These are phyloP conservation scores for Phytophthora kernoviae DNA, from an alignment of 352 stramenopile genomes.

Conservation along the genomic window DNA sequence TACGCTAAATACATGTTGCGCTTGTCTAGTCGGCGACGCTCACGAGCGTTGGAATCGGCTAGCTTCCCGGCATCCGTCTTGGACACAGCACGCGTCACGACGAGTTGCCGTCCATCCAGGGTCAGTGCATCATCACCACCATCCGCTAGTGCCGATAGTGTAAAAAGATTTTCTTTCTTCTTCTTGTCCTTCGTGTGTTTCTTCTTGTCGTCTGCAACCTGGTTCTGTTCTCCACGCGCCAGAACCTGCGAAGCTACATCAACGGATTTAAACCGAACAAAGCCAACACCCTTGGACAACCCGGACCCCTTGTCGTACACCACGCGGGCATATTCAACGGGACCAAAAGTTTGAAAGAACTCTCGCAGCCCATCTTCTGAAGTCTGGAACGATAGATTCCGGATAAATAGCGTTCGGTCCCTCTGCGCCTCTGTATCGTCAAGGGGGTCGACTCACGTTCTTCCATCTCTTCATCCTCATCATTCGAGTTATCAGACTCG, in stretches of 20 bases:
- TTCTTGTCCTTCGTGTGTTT: conserved; percentile 66
- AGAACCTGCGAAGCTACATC: conserved; percentile 64
- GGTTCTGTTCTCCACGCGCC: conserved; percentile 49
- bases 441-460: conserved; percentile 30
- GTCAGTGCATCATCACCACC: conserved; percentile 66
- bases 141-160: conserved; percentile 68
- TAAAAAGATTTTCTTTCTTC: conserved; percentile 59
- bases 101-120: conserved; percentile 77
- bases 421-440: conserved; percentile 79
- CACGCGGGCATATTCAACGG: conserved; percentile 81
- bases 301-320: conserved; percentile 82
- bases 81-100: conserved; percentile 70
- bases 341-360: conserved; percentile 76
- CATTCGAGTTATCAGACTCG: conserved; percentile 31
- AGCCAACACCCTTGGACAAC: conserved; percentile 84
- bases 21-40: conserved; percentile 89
- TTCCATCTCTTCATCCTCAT: conserved; percentile 39
- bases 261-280: conserved; percentile 75
- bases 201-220: conserved; percentile 39
- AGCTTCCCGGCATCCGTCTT: conserved; percentile 76
- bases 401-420: conserved; percentile 84
- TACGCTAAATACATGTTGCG: conserved; percentile 96
- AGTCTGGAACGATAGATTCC: conserved; percentile 87
- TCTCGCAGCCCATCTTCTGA: conserved; percentile 70
- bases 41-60: conserved; percentile 58